These are phyloP conservation scores for Vanilla planifolia DNA, from an alignment of 106 monocot genomes.

Conservation along the genomic window DNA sequence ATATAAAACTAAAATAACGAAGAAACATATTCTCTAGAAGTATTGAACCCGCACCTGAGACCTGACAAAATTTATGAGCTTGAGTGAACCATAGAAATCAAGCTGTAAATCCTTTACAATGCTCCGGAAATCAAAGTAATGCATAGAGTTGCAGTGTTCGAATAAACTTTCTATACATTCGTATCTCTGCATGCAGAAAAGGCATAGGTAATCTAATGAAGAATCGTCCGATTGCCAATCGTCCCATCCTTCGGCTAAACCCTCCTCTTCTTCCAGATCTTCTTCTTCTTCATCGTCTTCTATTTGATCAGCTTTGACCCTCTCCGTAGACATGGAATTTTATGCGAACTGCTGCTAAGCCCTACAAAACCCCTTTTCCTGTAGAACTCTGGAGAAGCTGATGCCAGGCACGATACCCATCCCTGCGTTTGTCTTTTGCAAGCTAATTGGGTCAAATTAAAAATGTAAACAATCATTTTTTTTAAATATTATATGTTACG, in stretches of 20 bases:
- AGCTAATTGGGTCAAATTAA: too few species aligned
- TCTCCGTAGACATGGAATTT: conserved; percentile 3
- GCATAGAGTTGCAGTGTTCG: conserved; percentile 53
- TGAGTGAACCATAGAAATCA: conserved; percentile 86
- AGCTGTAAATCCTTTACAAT: conserved; percentile 38
- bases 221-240: conserved; percentile 51
- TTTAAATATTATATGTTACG: too few species aligned
- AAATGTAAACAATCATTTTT: too few species aligned
- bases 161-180: conserved; percentile 34
- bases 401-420: too few species aligned
- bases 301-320: not conserved
- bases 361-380: conserved; percentile 5
- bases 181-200: conserved; percentile 66
- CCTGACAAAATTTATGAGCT: conserved; percentile 89
- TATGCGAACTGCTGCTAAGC: conserved; percentile 4
- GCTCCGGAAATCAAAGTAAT: conserved; percentile 62
- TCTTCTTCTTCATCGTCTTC: conserved; percentile 35
- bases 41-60: conserved; percentile 40
- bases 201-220: conserved; percentile 34
- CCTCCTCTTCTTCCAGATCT: conserved; percentile 23
- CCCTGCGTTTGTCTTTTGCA: too few species aligned
- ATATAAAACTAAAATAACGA: too few species aligned
- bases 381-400: too few species aligned
- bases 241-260: conserved; percentile 42
- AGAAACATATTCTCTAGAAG: too few species aligned